phyloP scores from a whole-genome alignment of 768 basidiomycete genomes.

The Cystobasidium tubakii region DNA sequence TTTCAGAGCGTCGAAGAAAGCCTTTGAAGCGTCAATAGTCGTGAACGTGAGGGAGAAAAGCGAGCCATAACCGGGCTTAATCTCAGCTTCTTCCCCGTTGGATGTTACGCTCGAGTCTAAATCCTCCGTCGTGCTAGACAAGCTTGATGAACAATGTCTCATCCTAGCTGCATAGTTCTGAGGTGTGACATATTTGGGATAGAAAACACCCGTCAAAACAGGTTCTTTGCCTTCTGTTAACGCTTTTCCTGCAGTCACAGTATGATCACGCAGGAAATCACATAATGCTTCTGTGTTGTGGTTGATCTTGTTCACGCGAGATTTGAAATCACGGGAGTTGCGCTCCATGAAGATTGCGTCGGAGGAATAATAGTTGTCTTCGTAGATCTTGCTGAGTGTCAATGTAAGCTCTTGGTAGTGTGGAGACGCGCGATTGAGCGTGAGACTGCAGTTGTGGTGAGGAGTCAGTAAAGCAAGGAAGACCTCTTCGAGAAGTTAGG shows the following conservation, averaged over 20 bases:
- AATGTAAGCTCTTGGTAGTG: conserved; percentile 65
- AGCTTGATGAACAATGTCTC: conserved; percentile 45
- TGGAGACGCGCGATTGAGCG: conserved; percentile 71
- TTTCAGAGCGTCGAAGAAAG: conserved; percentile 59
- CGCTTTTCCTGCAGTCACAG: conserved; percentile 52
- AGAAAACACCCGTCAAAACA: conserved; percentile 75
- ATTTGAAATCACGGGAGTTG: conserved; percentile 86
- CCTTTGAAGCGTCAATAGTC: conserved; percentile 54
- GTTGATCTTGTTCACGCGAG: conserved; percentile 70
- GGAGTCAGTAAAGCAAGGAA: too few species aligned
- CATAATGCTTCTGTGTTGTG: conserved; percentile 74
- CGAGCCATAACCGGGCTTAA: conserved; percentile 41
- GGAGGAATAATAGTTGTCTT: conserved; percentile 80
- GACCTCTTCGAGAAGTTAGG: too few species aligned
- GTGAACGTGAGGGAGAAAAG: conserved; percentile 64
- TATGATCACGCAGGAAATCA: conserved; percentile 61
- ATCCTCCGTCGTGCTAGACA: conserved; percentile 48
- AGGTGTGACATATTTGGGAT: conserved; percentile 74
- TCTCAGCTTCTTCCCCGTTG: background rate
- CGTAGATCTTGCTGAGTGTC: conserved; percentile 59
- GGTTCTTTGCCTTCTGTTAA: conserved; percentile 58
- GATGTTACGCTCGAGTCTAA: background rate
- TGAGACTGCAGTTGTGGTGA: conserved; percentile 42
- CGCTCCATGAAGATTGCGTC: conserved; percentile 96
- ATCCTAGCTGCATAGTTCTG: conserved; percentile 68